Evolutionary conservation across 257 asterid genomes (phyloP).

Genomic region (Capsicum baccatum): DNA sequence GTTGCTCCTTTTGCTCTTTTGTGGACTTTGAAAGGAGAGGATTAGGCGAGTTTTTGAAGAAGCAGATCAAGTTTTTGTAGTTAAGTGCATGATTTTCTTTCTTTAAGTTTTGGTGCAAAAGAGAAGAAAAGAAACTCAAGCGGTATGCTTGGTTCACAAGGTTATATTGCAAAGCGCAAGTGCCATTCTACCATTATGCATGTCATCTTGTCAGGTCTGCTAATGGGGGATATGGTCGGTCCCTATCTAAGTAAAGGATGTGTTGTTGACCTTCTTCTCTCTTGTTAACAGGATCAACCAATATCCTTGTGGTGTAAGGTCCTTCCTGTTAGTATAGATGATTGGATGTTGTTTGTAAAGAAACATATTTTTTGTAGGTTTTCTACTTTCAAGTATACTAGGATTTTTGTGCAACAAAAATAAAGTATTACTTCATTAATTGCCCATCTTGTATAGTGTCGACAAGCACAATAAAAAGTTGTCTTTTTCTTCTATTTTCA

Average conservation of each 20-base stretch:
- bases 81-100: background rate
- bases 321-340: no score
- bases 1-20: background rate
- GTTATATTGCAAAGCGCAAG: background rate
- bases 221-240: no score
- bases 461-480: background rate
- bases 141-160: background rate
- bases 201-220: no score
- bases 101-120: background rate
- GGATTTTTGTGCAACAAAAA: background rate
- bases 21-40: slow-evolving; percentile 4
- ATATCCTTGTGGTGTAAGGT: no score
- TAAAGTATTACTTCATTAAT: background rate
- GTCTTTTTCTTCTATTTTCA: slow-evolving; percentile 6
- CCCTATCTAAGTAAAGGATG: no score
- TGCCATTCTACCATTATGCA: no score
- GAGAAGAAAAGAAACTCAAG: slow-evolving; percentile 13
- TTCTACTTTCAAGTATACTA: background rate
- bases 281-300: no score
- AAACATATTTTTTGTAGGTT: background rate
- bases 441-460: background rate
- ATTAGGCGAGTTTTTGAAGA: background rate
- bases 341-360: background rate
- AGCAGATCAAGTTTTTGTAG: background rate
- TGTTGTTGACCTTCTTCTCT: no score